These are phyloP conservation scores for Penicillium digitatum DNA, from an alignment of 2,329 filamentous ascomycete genomes.

Conservation along the genomic window DNA sequence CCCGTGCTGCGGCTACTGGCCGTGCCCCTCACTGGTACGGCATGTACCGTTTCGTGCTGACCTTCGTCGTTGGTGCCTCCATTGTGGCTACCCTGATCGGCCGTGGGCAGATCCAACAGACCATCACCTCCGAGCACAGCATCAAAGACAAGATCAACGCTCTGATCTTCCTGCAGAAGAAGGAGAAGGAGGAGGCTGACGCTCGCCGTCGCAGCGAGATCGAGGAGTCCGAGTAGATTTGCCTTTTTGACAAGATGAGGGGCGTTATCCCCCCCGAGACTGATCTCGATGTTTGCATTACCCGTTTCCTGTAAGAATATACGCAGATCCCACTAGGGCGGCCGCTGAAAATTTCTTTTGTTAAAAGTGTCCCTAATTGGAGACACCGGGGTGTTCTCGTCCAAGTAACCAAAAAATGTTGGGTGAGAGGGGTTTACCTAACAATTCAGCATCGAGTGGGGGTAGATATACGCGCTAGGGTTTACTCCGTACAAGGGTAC, in stretches of 20 bases:
- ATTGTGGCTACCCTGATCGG: constrained; percentile 79
- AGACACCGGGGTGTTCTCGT: background rate
- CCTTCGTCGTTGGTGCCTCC: constrained; percentile 77
- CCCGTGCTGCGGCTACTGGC: constrained; percentile 65
- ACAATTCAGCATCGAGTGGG: background rate
- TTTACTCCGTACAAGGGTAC: background rate
- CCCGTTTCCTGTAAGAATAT: constrained; percentile 36
- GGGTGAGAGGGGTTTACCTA: too few species aligned
- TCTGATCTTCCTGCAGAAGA: constrained; percentile 48
- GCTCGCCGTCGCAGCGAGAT: constrained; percentile 33
- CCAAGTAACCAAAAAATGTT: background rate
- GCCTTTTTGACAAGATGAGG: constrained; percentile 11
- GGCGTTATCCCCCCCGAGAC: constrained; percentile 12
- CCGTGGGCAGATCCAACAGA: constrained; percentile 65
- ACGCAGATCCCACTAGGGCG: constrained; percentile 32
- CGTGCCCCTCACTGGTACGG: constrained; percentile 84
- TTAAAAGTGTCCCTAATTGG: constrained; percentile 9
- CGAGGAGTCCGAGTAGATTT: constrained; percentile 34
- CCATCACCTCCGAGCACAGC: constrained; percentile 34
- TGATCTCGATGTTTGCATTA: constrained; percentile 27
- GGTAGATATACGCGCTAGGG: background rate
- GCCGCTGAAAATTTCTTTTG: constrained; percentile 27
- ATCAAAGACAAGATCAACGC: constrained; percentile 51
- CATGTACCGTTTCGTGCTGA: constrained; percentile 87
- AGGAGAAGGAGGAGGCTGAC: constrained; percentile 45